Base-by-base conservation (phyloP, 148 eudicot species). In the Chenopodium berlandieri region DNA sequence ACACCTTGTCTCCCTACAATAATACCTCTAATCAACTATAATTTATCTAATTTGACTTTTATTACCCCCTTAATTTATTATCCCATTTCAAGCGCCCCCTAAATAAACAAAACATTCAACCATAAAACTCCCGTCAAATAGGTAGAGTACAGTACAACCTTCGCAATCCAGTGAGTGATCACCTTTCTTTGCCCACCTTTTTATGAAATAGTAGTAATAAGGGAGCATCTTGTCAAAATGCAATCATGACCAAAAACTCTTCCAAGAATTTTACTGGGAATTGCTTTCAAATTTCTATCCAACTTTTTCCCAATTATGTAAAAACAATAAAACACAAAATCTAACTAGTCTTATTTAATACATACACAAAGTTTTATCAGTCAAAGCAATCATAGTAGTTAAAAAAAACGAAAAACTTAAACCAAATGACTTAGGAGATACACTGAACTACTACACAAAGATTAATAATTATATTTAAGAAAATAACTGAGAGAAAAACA, bases 221-320 rank as follows among this genome's bases (percentile, higher is more conserved):
- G 75, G 66, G 60, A 63, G 80, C 77, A 84, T 84, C 86, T 84
- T 76, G 86, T 84, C 86, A 84, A 84, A 79, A 20, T 70, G 58
- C 78, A 84, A 80, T 84, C 83, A 84, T 84, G 64, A 84, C 73
- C 52, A 40, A 22, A 46, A 32, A 60, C 79, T 67, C 56, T 68
- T 75, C 32, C 75, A 64, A 60, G 12, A 47, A 56, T 71, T 69
- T 76, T 66, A 60, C 77, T 79, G 72, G 54, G 56, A 84, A 69
- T 34, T 17, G 20, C 22, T 75, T 75, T 84, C 10, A 73, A 84
- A 79, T 69, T 56, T 34, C 48, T 32, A 81, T 68, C 32, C 37
- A 40, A 79, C 60, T 73, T 40, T 46, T 31, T 37, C 56, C 19
- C 71, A 63, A 62, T 63, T 63, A 40, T 77, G 64, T 8, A 60